Evolutionary conservation across 495 filamentous ascomycete genomes (phyloP).

Genomic region (Sporormia fimetaria): DNA sequence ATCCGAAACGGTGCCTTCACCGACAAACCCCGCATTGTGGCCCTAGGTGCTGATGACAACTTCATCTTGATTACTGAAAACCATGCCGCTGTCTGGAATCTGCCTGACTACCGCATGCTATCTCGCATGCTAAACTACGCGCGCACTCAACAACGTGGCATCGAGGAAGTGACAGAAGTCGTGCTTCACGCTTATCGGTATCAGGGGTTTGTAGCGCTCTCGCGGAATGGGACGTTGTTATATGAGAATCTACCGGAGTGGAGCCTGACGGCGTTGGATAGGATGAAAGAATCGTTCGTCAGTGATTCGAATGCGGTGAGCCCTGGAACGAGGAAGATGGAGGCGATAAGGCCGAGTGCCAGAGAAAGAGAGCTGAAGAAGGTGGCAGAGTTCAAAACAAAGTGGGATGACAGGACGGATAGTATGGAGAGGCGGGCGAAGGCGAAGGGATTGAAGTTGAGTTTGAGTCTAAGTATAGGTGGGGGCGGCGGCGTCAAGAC

Average conservation of each 20-base stretch:
- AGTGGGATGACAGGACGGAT: slow-evolving; percentile 8
- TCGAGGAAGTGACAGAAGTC: slow-evolving; percentile 8
- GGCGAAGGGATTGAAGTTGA: slow-evolving; percentile 9
- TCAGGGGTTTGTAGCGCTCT: slow-evolving; percentile 14
- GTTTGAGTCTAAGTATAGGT: slow-evolving; percentile 9
- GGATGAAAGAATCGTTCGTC: slow-evolving; percentile 4
- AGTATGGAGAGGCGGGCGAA: not conserved
- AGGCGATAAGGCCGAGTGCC: not conserved
- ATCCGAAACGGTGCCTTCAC: slow-evolving; percentile 10
- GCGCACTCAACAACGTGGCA: slow-evolving; percentile 5
- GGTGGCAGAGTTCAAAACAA: slow-evolving; percentile 1
- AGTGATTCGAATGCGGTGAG: slow-evolving; percentile 2
- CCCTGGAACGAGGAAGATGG: not conserved
- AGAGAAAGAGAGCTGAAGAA: slow-evolving; percentile 5
- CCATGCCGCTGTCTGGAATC: slow-evolving; percentile 14
- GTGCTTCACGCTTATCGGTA: slow-evolving; percentile 17
- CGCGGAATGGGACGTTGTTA: slow-evolving; percentile 9
- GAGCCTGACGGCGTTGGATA: not conserved
- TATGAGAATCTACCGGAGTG: slow-evolving; percentile 12
- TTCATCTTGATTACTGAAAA: slow-evolving; percentile 17
- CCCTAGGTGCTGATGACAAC: slow-evolving; percentile 11
- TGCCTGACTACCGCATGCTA: slow-evolving; percentile 8
- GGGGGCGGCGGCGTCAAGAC: too few relatives aligned
- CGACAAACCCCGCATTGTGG: slow-evolving; percentile 20
- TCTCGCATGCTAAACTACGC: slow-evolving; percentile 8